Evolutionary conservation across 106 monocot species (phyloP).

Genomic region (Amphibolis antarctica): DNA sequence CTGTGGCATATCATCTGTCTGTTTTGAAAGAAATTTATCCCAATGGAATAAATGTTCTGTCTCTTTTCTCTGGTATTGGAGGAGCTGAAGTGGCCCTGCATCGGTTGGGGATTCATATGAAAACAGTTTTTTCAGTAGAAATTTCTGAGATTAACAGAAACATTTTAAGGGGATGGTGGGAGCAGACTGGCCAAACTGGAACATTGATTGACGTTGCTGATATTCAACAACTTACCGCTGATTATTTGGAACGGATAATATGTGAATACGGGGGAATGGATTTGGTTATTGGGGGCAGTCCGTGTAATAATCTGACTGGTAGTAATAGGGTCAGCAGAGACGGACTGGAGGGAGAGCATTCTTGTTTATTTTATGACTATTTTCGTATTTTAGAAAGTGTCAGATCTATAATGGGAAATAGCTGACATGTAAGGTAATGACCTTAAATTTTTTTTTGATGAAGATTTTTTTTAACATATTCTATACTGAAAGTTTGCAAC

Average conservation of each 20-base stretch:
- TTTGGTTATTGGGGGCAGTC: constrained; percentile 66
- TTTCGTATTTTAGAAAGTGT: constrained; percentile 61
- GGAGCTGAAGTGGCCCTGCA: constrained; percentile 86
- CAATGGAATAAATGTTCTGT: constrained; percentile 48
- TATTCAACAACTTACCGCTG: constrained; percentile 28
- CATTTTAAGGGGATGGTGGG: constrained; percentile 61
- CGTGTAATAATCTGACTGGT: constrained; percentile 71
- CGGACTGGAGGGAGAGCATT: constrained; percentile 63
- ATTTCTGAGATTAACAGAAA: constrained; percentile 43
- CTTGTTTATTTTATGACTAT: constrained; percentile 64
- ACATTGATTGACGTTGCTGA: constrained; percentile 37
- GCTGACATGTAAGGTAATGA: constrained; percentile 2
- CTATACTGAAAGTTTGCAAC: no score
- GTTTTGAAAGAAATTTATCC: constrained; percentile 55
- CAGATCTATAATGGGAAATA: constrained; percentile 39
- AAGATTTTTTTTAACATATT: no score
- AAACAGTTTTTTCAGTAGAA: constrained; percentile 59
- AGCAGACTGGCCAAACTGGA: constrained; percentile 49
- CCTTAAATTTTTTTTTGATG: no score
- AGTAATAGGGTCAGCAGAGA: constrained; percentile 65
- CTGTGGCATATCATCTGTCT: constrained; percentile 70
- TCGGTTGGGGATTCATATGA: constrained; percentile 44
- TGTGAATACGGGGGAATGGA: constrained; percentile 46
- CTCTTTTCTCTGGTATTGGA: constrained; percentile 73
- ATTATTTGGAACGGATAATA: constrained; percentile 29